phyloP scores from a whole-genome alignment of 805 yeast genomes.

The Suhomyces canberraensis region DNA sequence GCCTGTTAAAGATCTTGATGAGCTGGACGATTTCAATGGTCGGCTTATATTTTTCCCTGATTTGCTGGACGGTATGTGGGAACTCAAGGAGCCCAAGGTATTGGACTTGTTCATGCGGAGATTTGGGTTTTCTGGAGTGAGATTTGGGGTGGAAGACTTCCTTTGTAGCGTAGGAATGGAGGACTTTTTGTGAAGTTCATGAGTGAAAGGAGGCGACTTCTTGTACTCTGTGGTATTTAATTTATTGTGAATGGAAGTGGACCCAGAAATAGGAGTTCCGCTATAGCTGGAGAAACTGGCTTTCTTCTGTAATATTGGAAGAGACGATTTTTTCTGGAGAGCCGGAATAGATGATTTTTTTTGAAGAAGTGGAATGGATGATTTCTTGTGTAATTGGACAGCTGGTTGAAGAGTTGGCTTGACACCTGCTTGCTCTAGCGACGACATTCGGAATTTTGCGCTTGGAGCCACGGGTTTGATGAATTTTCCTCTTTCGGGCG shows the following conservation, averaged over 20 bases:
- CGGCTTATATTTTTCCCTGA: not conserved
- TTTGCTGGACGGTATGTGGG: not conserved
- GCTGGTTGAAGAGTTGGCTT: conserved; percentile 7
- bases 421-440: conserved; percentile 37
- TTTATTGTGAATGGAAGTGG: conserved; percentile 11
- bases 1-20: conserved; percentile 1
- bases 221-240: no score
- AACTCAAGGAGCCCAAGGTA: not conserved
- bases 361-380: conserved; percentile 14
- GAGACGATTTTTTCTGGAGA: conserved; percentile 15
- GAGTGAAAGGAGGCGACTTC: no score
- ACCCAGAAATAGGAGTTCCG: conserved; percentile 11
- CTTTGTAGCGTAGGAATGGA: conserved; percentile 5
- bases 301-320: conserved; percentile 13
- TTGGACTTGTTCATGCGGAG: not conserved
- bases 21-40: conserved; percentile 1
- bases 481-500: conserved; percentile 11
- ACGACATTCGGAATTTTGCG: conserved; percentile 23
- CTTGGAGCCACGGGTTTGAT: conserved; percentile 26
- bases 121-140: not conserved
- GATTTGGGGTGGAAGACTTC: conserved; percentile 3
- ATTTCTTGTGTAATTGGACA: conserved; percentile 14
- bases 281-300: conserved; percentile 12
- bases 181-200: conserved; percentile 2
- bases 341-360: conserved; percentile 18